These are phyloP conservation scores for Mortierella sp. DNA, from an alignment of 371 early-diverging fungal genomes.

Conservation along the genomic window DNA sequence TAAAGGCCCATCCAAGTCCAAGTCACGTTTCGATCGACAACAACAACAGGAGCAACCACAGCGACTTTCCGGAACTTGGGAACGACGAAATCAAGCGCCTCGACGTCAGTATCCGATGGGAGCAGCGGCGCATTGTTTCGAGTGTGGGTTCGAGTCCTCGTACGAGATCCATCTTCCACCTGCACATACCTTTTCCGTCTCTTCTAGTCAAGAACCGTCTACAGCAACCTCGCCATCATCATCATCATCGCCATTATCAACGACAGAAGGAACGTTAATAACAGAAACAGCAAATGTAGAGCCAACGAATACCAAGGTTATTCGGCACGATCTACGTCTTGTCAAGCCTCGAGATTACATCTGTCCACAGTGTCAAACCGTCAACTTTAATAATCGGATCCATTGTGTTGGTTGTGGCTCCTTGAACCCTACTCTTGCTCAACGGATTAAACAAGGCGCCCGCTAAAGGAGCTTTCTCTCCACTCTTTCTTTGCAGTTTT, in stretches of 20 bases:
- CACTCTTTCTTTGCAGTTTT: no score
- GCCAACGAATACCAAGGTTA: not conserved
- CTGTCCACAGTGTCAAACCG: constrained; percentile 31
- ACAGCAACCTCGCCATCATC: not conserved
- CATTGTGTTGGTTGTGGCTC: constrained; percentile 40
- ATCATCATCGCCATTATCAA: not conserved
- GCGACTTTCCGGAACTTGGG: no score
- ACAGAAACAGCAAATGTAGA: not conserved
- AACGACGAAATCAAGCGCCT: no score
- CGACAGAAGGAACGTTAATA: not conserved
- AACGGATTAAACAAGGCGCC: no score
- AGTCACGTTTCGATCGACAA: no score
- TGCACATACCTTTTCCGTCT: not conserved
- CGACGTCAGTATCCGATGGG: constrained; percentile 19
- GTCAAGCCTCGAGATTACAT: constrained; percentile 38
- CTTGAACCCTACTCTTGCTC: not conserved
- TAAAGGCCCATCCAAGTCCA: no score
- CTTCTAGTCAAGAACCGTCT: not conserved
- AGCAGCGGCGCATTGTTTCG: constrained; percentile 28
- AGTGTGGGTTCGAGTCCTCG: constrained; percentile 37
- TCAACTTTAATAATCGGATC: constrained; percentile 30
- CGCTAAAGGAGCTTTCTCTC: no score
- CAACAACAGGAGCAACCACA: no score
- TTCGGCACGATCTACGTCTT: constrained; percentile 27
- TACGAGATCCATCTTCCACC: constrained; percentile 1